Evolutionary conservation across 1,284 basidiomycete species (phyloP), one percentile per base, ranked within the genome.

Genomic region (Vanrija sp.): DNA sequence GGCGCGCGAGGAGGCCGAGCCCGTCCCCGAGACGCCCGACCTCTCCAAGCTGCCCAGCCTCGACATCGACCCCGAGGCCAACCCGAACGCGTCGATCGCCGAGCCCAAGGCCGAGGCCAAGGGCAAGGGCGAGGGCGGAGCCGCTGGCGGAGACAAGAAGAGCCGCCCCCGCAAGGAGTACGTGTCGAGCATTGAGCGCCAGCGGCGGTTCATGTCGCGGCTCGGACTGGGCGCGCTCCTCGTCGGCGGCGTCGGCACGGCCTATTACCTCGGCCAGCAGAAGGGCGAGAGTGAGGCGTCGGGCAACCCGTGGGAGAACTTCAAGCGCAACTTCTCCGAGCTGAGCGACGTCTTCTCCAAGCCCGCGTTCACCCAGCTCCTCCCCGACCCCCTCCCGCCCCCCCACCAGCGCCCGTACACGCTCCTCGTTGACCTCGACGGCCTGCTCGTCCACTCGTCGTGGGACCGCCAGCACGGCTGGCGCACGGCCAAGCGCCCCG

Each of bases 381-480:
- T 99, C 4, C 96, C 96, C 0, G 87, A 90, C 51, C 88, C 88
- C 6, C 80, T 89, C 45, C 89, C 93, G 4, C 80, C 85, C 43
- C 88, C 89, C 4, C 85, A 91, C 64, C 85, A 88, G 73, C 87
- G 93, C 51, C 92, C 91, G 2, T 96, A 91, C 77, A 98, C 94
- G 0, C 82, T 98, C 36, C 80, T 98, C 4, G 77, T 98, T 44
- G 94, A 93, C 42, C 78, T 98, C 22, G 95, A 98, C 63, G 94
- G 96, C 68, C 80, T 99, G 20, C 82, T 98, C 18, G 83, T 98
- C 19, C 88, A 88, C 25, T 93, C 89, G 15, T 86, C 85, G 3
- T 98, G 95, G 95, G 90, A 94, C 80, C 85, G 89, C 49, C 81
- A 86, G 78, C 79, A 88, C 64, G 90, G 90, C 31, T 94, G 90